Conservation (phyloP, 768 basidiomycete species). For the Termitomyces bulborhizus region DNA sequence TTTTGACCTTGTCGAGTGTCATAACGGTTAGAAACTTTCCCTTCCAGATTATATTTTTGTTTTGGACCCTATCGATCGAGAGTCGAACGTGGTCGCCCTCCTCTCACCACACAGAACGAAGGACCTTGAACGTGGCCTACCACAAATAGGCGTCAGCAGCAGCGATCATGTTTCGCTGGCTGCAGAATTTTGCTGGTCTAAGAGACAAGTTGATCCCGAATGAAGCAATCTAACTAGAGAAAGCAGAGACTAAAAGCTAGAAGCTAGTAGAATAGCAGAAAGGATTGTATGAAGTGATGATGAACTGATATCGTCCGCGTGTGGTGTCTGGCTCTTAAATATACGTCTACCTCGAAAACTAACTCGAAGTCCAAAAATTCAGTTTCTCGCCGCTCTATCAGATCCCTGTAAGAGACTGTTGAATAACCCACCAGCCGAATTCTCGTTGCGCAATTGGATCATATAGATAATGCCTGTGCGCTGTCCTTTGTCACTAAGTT, state of each 20-base stretch:
- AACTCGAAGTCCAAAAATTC: slow-evolving; percentile 2
- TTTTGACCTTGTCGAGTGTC: neutral
- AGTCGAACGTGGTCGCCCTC: slow-evolving; percentile 41
- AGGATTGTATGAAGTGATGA: slow-evolving; percentile 11
- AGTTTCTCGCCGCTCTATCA: slow-evolving; percentile 41
- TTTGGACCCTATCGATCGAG: slow-evolving; percentile 34
- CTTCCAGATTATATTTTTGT: slow-evolving; percentile 86
- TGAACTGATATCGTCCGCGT: slow-evolving; percentile 7
- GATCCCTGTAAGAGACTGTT: slow-evolving; percentile 84
- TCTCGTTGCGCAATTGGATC: slow-evolving; percentile 92
- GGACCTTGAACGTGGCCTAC: slow-evolving; percentile 67
- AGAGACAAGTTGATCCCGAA: slow-evolving; percentile 7
- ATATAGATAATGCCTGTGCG: slow-evolving; percentile 95
- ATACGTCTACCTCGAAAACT: slow-evolving; percentile 8
- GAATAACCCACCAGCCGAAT: slow-evolving; percentile 77
- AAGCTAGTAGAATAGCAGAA: slow-evolving; percentile 1
- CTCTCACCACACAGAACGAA: slow-evolving; percentile 54
- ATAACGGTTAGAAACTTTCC: neutral
- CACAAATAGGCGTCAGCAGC: slow-evolving; percentile 71
- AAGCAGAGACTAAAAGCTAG: slow-evolving; percentile 9
- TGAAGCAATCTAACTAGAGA: slow-evolving; percentile 9
- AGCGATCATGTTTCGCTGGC: slow-evolving; percentile 85
- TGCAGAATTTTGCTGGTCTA: slow-evolving; percentile 45
- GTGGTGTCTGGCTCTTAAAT: slow-evolving; percentile 3
- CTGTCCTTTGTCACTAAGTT: slow-evolving; percentile 86